These are phyloP conservation scores for Polychaeton citri DNA, from an alignment of 2,329 filamentous ascomycete species.

Conservation along the genomic window DNA sequence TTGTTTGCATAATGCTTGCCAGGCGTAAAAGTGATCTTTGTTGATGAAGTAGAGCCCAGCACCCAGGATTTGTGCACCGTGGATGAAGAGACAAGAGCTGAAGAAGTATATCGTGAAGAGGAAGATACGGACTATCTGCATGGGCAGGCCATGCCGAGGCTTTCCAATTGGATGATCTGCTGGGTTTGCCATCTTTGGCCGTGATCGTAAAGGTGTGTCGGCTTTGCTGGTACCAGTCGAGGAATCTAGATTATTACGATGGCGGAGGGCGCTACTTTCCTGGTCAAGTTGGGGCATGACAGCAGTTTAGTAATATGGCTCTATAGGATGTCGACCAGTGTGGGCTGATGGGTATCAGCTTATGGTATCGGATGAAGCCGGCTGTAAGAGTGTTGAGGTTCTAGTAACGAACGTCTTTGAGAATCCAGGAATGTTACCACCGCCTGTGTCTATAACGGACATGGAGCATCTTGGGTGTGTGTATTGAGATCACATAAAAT, in stretches of 20 bases:
- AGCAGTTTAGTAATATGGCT: too few species aligned
- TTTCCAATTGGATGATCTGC: constrained; percentile 18
- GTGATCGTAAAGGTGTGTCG: constrained; percentile 1
- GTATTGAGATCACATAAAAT: too few species aligned
- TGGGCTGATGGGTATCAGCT: background rate
- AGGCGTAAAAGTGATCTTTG: constrained; percentile 65
- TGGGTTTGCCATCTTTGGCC: background rate
- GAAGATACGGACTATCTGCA: constrained; percentile 30
- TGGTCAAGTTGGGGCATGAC: constrained; percentile 2
- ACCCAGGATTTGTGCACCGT: constrained; percentile 58
- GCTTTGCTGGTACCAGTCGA: background rate
- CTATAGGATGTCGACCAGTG: background rate
- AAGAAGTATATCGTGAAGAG: constrained; percentile 34
- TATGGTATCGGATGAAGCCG: background rate
- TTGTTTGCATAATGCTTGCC: constrained; percentile 77
- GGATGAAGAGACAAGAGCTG: constrained; percentile 30
- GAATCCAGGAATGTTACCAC: too few species aligned
- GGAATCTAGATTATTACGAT: background rate
- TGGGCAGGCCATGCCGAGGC: constrained; percentile 28
- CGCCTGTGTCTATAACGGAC: too few species aligned
- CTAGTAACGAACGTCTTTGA: too few species aligned
- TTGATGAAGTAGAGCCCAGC: constrained; percentile 60
- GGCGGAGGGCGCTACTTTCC: constrained; percentile 3
- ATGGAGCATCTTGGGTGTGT: too few species aligned
- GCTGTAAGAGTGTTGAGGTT: background rate